Evolutionary conservation across 1,284 basidiomycete species (phyloP).

Genomic region (Gomphus bonarii): DNA sequence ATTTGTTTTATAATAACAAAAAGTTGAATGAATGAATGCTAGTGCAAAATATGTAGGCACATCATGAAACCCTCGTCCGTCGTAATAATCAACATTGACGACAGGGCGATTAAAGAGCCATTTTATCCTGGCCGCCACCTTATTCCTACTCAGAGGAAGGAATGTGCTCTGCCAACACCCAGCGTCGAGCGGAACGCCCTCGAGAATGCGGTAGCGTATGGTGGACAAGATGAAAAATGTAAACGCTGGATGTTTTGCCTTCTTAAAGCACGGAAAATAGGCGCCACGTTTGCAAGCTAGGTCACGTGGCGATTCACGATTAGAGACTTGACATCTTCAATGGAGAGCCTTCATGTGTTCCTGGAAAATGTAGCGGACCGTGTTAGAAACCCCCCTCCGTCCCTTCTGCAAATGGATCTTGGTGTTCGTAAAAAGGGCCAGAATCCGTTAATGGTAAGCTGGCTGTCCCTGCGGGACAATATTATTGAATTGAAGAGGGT

Average conservation of each 20-base stretch:
- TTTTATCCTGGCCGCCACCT: conserved; percentile 38
- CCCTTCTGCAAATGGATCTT: conserved; percentile 47
- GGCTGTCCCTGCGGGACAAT: background rate
- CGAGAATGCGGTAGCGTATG: conserved; percentile 20
- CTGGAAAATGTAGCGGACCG: conserved; percentile 9
- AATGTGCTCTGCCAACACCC: conserved; percentile 29
- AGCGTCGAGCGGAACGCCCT: conserved; percentile 49
- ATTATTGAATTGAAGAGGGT: background rate
- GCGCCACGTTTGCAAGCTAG: background rate
- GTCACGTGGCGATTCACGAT: background rate
- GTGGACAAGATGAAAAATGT: conserved; percentile 23
- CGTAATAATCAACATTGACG: conserved; percentile 45
- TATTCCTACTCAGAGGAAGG: conserved; percentile 11
- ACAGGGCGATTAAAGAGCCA: conserved; percentile 73
- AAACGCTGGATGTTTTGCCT: background rate
- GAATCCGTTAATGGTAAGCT: conserved; percentile 58
- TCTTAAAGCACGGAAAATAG: background rate
- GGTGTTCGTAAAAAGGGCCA: conserved; percentile 33
- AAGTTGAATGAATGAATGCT: background rate
- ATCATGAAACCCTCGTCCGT: conserved; percentile 72
- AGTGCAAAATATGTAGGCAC: conserved; percentile 39
- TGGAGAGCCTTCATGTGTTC: conserved; percentile 2
- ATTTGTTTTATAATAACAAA: background rate
- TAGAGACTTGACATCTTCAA: background rate
- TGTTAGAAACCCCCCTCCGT: conserved; percentile 25